Evolutionary conservation across 495 filamentous ascomycete genomes (phyloP).

Genomic region (Trichocladium uniseriatum): DNA sequence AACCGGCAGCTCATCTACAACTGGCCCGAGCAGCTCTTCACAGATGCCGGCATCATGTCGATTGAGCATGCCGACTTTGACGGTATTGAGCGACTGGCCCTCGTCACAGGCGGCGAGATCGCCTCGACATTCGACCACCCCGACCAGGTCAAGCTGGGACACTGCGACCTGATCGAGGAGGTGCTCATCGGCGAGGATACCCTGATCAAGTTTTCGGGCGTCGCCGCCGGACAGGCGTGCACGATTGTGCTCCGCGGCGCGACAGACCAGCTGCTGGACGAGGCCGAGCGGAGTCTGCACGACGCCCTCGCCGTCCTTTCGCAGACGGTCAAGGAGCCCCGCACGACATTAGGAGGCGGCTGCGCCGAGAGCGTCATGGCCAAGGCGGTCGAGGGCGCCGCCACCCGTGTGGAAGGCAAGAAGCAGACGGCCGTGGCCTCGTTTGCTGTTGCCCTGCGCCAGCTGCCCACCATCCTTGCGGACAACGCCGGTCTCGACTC

Average conservation of each 20-base stretch:
- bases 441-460: constrained; percentile 80
- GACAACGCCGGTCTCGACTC: constrained; percentile 96
- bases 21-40: constrained; percentile 98
- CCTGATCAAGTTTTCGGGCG: constrained; percentile 92
- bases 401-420: constrained; percentile 91
- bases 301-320: constrained; percentile 95
- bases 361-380: constrained; percentile 99
- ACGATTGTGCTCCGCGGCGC: constrained; percentile 95
- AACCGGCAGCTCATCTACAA: constrained; percentile 99
- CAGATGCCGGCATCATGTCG: constrained; percentile 93
- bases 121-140: constrained; percentile 97
- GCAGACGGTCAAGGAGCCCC: constrained; percentile 90
- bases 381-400: constrained; percentile 90
- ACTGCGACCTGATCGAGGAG: constrained; percentile 94
- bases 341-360: constrained; percentile 88
- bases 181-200: constrained; percentile 97
- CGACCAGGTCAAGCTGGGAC: constrained; percentile 89
- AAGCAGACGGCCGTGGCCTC: constrained; percentile 87
- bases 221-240: constrained; percentile 88
- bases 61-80: constrained; percentile 99
- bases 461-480: constrained; percentile 91
- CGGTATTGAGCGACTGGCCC: constrained; percentile 86
- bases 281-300: constrained; percentile 91
- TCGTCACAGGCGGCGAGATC: constrained; percentile 96
- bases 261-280: constrained; percentile 92